Conservation (phyloP, 2,329 filamentous ascomycete genomes). For the Fusarium virguliforme region DNA sequence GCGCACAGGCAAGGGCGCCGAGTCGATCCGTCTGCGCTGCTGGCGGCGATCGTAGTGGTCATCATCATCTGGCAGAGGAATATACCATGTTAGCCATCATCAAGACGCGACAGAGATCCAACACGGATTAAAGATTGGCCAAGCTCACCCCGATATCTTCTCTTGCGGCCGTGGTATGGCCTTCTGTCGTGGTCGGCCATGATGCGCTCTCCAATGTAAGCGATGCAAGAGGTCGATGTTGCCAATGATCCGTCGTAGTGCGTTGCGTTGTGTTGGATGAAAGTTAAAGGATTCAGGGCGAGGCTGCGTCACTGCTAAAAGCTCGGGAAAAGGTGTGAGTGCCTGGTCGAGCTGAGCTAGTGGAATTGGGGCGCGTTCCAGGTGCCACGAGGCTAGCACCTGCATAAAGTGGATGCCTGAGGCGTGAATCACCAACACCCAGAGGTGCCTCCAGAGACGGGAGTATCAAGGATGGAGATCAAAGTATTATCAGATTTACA, state of each 20-base stretch:
- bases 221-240: constrained; percentile 11
- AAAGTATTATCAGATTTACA: not conserved
- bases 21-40: constrained; percentile 81
- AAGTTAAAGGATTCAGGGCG: constrained; percentile 32
- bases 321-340: constrained; percentile 37
- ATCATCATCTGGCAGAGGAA: constrained; percentile 70
- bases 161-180: constrained; percentile 78
- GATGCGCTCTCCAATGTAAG: constrained; percentile 37
- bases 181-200: constrained; percentile 74
- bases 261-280: constrained; percentile 16
- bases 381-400: constrained; percentile 41
- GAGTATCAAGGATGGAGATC: not conserved
- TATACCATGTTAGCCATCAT: constrained; percentile 39
- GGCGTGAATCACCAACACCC: constrained; percentile 21
- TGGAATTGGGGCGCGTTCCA: constrained; percentile 31
- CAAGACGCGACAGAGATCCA: constrained; percentile 26
- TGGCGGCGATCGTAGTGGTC: constrained; percentile 83
- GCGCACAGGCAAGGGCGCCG: constrained; percentile 76
- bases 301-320: constrained; percentile 49
- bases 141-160: constrained; percentile 80
- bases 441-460: no score
- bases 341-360: constrained; percentile 43
- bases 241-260: constrained; percentile 28
- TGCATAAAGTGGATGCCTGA: constrained; percentile 36
- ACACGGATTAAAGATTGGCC: constrained; percentile 47